Base-by-base conservation (phyloP, 805 yeast genomes). In the Candida nitratophila region DNA sequence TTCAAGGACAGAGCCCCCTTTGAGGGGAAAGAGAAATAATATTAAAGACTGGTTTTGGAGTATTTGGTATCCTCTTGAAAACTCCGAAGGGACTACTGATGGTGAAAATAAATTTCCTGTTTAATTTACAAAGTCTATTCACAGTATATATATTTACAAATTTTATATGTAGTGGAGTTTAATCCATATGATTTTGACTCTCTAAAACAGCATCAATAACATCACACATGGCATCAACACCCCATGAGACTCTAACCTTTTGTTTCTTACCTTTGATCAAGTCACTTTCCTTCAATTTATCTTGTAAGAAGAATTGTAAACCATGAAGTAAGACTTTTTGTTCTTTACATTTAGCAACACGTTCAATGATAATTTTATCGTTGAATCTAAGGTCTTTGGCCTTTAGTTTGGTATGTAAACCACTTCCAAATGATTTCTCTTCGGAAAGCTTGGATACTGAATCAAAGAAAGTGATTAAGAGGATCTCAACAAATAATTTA, bases 401-500 rank as follows among this genome's bases (percentile, higher is more conserved):
- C 17, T 54, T 57, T 19, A 49, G 48, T 37, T 61, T 67, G 7
- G 51, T 54, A n/a, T 56, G 40, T 9, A 61, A 46, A 0, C 79
- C 78, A 11, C 65, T 60, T 1, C 79, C 79, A 45, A 68, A 65
- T 1, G 67, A 57, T 47, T 66, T 70, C 15, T 59, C 53, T 53
- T 80, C 86, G 0, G 84, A 76, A 52, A 74, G 76, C 57, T 79
- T 83, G 11, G 79, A 95, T 9, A 84, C 53, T 15, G 69, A 66
- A 47, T 85, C 83, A 35, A 86, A 69, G 50, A 88, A 70, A 7
- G 83, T 77, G 22, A 84, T 82, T 42, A 90, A 61, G 41, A 86
- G 61, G 26, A 88, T 73, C 56, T 91, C 96, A 50, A 87, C 47
- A 54, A 91, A 87, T 19, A 88, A 61, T 33, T 71, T 71, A 2